Conservation (phyloP, 345 rosid genomes). For the Noccaea bulbosa region DNA sequence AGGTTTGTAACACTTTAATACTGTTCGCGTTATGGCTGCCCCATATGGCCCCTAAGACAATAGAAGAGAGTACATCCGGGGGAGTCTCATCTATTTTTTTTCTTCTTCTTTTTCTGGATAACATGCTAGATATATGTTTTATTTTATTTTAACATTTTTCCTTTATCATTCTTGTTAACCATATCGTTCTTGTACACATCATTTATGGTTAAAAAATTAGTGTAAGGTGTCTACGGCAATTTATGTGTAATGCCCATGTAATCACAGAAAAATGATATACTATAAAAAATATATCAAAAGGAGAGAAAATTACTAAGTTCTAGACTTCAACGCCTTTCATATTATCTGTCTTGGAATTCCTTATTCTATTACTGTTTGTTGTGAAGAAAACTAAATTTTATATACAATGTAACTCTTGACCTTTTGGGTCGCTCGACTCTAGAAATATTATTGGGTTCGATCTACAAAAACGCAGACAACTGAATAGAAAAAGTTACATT, state of each 20-base stretch:
- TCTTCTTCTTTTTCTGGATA: neutral
- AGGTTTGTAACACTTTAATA: slow-evolving; percentile 40
- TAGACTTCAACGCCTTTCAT: neutral
- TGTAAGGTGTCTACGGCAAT: too few relatives aligned
- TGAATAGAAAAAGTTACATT: too few relatives aligned
- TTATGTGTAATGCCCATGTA: neutral
- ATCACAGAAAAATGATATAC: neutral
- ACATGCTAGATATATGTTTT: neutral
- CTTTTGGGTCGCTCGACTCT: too few relatives aligned
- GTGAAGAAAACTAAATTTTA: too few relatives aligned
- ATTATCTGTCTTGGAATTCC: too few relatives aligned
- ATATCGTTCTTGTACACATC: neutral
- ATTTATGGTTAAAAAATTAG: neutral
- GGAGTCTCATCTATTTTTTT: slow-evolving; percentile 46
- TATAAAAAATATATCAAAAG: neutral
- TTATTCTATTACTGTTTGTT: too few relatives aligned
- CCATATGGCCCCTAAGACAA: slow-evolving; percentile 45
- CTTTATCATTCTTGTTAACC: neutral
- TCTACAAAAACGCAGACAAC: too few relatives aligned
- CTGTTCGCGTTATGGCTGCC: slow-evolving; percentile 50
- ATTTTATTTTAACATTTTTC: neutral
- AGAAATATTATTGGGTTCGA: too few relatives aligned
- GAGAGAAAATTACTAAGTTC: neutral
- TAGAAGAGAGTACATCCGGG: slow-evolving; percentile 50
- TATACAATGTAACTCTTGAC: too few relatives aligned